A percentile compares a stretch with the other conserved stretches of the same genome.
Conservation (phyloP, 805 yeast genomes). For the Candida pseudoglaebosa region DNA sequence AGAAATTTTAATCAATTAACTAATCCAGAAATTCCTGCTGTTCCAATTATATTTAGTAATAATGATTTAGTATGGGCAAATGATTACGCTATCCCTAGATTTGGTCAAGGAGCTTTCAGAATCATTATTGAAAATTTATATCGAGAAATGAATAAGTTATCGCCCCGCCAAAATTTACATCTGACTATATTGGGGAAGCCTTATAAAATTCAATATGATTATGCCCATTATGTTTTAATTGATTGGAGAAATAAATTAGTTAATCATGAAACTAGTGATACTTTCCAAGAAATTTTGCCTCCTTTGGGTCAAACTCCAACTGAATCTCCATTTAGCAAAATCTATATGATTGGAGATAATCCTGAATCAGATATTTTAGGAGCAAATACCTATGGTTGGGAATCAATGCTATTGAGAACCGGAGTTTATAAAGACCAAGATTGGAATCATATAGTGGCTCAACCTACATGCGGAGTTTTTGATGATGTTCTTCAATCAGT, state of each 20-base stretch:
- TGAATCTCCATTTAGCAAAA: conserved; percentile 42
- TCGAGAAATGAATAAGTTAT: conserved; percentile 46
- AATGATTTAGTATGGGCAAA: conserved; percentile 88
- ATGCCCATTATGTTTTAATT: conserved; percentile 68
- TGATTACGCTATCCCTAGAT: conserved; percentile 69
- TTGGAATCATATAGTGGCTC: conserved; percentile 31
- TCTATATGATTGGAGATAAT: conserved; percentile 96
- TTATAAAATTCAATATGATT: conserved; percentile 71
- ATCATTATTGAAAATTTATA: conserved; percentile 60
- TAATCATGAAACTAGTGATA: conserved; percentile 7
- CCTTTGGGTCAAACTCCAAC: conserved; percentile 37
- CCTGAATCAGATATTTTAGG: conserved; percentile 92
- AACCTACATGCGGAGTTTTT: conserved; percentile 48
- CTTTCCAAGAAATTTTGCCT: conserved; percentile 35
- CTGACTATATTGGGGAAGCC: conserved; percentile 80
- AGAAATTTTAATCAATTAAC: conserved; percentile 23
- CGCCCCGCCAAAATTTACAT: conserved; percentile 31
- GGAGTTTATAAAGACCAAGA: conserved; percentile 79
- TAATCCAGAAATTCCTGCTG: conserved; percentile 39
- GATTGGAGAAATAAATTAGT: conserved; percentile 45
- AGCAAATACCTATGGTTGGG: conserved; percentile 86
- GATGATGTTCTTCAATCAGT: conserved; percentile 48
- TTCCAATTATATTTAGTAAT: conserved; percentile 77
- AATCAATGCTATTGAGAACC: conserved; percentile 74
- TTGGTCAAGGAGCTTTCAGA: conserved; percentile 89